Evolutionary conservation across 305 asterid species (phyloP), one percentile per base, ranked within the genome.

Genomic region (Solanum chacoense): DNA sequence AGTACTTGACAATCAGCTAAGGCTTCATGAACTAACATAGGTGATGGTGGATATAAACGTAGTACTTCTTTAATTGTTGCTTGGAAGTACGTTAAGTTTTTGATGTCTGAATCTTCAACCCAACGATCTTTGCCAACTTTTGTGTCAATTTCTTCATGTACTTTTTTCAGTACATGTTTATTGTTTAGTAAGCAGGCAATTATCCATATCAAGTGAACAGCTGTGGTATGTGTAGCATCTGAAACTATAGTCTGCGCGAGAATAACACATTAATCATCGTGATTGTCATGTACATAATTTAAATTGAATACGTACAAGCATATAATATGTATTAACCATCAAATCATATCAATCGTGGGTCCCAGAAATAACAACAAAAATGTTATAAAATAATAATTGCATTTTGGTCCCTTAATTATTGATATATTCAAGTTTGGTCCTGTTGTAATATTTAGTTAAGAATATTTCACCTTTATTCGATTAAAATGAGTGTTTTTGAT

Each of bases 11-110:
- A 91, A 10, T 93, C 93, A 8, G 87, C 85, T 8, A 72, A 75
- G 37, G 95, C 93, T 90, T 91, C 90, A 5, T 45, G 94, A 12
- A 90, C 90, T 0, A 92, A n/a, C 7, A 93, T 63, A 2, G 95
- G 95, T 3, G 91, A 90, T 8, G 95, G 95, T 11, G 95, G 94
- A 72, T 92, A 93, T 85, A 93, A 31, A 42, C 95, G 89, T 5
- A 93, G 24, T 11, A 94, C 85, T 75, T 93, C 95, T 81, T 92
- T 92, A 81, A 93, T 86, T 20, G 92, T 71, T 35, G 95, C 93
- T 87, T 91, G 93, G 9, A 93, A 88, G 88, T 92, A 93, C 2
- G 6, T 26, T 72, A 93, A 90, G 76, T 89, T 88, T 84, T 87
- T 85, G 72, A 93, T 78, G 28, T 93, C 94, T 73, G 91, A 91